Evolutionary conservation across 495 filamentous ascomycete genomes (phyloP), one percentile per base, ranked within the genome.

Genomic region (Gamarada debralockiae): DNA sequence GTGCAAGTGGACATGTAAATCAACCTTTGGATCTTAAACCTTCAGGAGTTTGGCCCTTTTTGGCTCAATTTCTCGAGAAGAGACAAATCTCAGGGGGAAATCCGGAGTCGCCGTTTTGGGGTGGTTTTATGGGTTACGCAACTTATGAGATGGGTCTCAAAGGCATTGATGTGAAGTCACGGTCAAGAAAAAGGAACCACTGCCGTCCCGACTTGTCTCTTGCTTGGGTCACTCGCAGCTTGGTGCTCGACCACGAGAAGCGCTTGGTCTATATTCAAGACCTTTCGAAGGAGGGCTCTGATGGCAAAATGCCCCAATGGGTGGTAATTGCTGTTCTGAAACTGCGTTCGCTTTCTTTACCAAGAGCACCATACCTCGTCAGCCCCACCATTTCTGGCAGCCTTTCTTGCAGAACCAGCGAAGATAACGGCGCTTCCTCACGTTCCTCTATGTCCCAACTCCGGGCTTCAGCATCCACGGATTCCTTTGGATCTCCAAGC

Each of bases 41-140:
- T 22, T 68, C 76, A 51, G 73, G 65, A 3, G 67, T 84, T 24
- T 85, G 83, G 78, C 57, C 70, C 1, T 72, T 81, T 24, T 58
- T 87, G 3, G 74, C 82, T 10, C 65, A 64, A 3, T 79, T 86
- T 52, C 82, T 86, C 70, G 69, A 79, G 36, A 64, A 70, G 50
- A 73, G 71, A 20, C 77, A 59, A 22, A 39, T 70, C 1, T 47
- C 57, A 1, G 62, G 68, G 36, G 55, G 57, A 0, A 63, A 66
- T 29, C 67, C 70, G 36, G 55, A 58, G 2, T 60, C 61, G 33
- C 92, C 74, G 2, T 98, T 98, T 61, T 84, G 90, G 72, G 92
- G 92, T 38, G 92, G 92, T 0, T 83, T 97, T 43, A 79, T 97
- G 67, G 93, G 93, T 0, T 96, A 86, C 61, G 85, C 91, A 40